These are phyloP conservation scores for Rhododendron kiyosumense DNA, from an alignment of 148 eudicot genomes.

Conservation along the genomic window DNA sequence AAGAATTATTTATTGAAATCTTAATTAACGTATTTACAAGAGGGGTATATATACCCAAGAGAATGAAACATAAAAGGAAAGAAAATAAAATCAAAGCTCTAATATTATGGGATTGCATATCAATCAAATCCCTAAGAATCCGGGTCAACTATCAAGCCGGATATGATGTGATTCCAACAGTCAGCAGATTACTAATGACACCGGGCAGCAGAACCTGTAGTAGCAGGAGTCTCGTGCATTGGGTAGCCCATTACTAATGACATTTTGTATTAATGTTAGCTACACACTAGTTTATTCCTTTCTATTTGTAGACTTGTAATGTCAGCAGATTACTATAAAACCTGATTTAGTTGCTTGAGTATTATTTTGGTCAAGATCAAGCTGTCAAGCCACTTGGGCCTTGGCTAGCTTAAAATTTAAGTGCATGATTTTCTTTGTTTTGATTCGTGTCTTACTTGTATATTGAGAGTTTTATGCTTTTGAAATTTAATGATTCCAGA, in stretches of 20 bases:
- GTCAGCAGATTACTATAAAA: not conserved
- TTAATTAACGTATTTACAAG: too few relatives aligned
- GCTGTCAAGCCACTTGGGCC: not conserved
- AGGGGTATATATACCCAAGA: too few relatives aligned
- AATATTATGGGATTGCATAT: too few relatives aligned
- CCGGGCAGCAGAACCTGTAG: too few relatives aligned
- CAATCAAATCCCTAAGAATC: too few relatives aligned
- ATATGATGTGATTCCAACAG: too few relatives aligned
- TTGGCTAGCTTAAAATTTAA: not conserved
- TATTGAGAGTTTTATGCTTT: not conserved
- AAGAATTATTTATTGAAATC: too few relatives aligned
- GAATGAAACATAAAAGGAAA: too few relatives aligned
- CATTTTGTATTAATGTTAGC: not conserved
- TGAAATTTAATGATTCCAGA: slow-evolving; percentile 28
- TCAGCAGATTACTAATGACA: too few relatives aligned
- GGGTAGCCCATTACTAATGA: not conserved
- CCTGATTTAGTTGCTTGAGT: not conserved
- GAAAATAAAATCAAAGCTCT: too few relatives aligned
- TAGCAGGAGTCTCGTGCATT: too few relatives aligned
- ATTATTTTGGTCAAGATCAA: not conserved
- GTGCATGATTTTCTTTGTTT: slow-evolving; percentile 4
- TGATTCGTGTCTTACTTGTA: not conserved
- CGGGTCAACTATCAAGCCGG: too few relatives aligned
- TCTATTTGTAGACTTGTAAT: not conserved
- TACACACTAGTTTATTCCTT: not conserved